These are phyloP conservation scores for Pilatotrama ljubarskyi DNA, from an alignment of 768 basidiomycete genomes.

Conservation along the genomic window DNA sequence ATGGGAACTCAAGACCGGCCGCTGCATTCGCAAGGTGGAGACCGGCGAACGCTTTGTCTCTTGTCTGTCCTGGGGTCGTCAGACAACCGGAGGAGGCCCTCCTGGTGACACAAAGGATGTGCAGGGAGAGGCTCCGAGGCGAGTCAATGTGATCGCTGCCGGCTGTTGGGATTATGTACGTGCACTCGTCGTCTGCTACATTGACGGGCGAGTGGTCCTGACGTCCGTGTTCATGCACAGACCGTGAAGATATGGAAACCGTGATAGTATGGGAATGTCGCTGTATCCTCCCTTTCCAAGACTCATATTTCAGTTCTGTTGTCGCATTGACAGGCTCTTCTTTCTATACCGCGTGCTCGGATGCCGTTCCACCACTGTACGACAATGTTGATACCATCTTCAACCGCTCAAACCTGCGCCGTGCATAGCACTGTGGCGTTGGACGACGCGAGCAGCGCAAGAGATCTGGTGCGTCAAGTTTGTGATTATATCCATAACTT, in stretches of 20 bases:
- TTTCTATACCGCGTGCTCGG: too few relatives aligned
- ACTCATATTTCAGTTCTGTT: too few relatives aligned
- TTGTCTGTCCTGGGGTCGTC: slow-evolving; percentile 6
- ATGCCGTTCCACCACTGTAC: too few relatives aligned
- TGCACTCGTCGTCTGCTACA: neutral
- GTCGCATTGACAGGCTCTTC: too few relatives aligned
- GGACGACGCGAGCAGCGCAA: too few relatives aligned
- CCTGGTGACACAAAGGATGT: neutral
- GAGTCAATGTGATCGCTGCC: slow-evolving; percentile 7
- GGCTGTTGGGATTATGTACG: slow-evolving; percentile 14
- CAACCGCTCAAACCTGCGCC: too few relatives aligned
- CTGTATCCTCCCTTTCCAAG: too few relatives aligned
- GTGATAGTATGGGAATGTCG: neutral
- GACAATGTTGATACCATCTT: too few relatives aligned
- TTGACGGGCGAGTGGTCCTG: neutral
- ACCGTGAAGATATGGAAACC: neutral
- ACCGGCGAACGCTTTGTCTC: slow-evolving; percentile 6
- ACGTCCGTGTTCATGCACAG: neutral
- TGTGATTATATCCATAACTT: too few relatives aligned
- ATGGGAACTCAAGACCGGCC: slow-evolving; percentile 54
- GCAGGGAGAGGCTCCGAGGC: neutral
- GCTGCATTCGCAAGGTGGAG: slow-evolving; percentile 36
- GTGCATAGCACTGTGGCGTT: too few relatives aligned
- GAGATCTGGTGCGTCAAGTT: too few relatives aligned
- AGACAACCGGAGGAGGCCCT: neutral